These are phyloP conservation scores for Colletotrichum sp. DNA, from an alignment of 2,329 filamentous ascomycete species.

Conservation along the genomic window DNA sequence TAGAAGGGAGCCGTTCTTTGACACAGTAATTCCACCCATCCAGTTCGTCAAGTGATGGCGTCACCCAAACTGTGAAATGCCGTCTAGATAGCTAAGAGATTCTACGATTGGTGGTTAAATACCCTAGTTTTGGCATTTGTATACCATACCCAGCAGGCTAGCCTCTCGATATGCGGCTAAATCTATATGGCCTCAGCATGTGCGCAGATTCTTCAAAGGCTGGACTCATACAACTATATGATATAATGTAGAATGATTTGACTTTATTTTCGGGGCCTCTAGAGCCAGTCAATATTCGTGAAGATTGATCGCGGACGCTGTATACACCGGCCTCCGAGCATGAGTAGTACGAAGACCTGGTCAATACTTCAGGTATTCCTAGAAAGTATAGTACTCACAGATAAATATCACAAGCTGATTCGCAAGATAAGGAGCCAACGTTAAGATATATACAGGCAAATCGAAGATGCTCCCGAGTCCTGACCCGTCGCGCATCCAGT, in stretches of 20 bases:
- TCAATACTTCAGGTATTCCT: accelerated
- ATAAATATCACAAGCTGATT: background rate
- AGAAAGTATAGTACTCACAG: accelerated
- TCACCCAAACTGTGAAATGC: background rate
- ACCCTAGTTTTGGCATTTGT: background rate
- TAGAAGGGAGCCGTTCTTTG: background rate
- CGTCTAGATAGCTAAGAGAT: background rate
- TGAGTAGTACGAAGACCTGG: background rate
- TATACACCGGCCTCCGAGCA: background rate
- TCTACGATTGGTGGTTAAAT: too few relatives aligned
- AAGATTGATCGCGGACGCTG: background rate
- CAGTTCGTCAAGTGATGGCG: background rate
- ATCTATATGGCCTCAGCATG: accelerated
- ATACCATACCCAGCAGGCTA: background rate
- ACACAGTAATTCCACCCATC: background rate
- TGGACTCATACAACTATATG: accelerated
- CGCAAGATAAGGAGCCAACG: background rate
- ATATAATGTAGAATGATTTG: background rate
- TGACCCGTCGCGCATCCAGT: background rate
- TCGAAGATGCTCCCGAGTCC: background rate
- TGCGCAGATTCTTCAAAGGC: background rate
- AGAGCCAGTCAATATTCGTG: accelerated
- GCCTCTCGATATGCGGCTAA: background rate
- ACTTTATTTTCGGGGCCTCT: accelerated
- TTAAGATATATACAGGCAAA: background rate